Base-by-base conservation (phyloP, 768 basidiomycete genomes). In the Suillus sp. region DNA sequence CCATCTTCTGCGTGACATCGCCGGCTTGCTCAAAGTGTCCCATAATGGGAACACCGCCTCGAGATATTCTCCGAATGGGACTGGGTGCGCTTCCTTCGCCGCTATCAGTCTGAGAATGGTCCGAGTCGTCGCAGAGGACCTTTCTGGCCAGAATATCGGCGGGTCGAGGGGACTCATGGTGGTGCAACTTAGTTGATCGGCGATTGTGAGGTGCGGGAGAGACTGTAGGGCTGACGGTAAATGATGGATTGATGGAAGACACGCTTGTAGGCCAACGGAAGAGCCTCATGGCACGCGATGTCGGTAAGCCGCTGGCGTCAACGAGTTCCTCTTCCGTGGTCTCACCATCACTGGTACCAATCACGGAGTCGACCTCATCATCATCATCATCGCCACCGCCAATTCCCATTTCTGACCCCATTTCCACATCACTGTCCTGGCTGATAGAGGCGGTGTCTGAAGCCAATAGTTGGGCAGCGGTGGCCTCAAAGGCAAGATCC, bases 271-370 rank as follows among this genome's bases (percentile, higher is more conserved):
- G 92, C 66, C 87, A 83, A 68, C 79, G 84, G 79, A 92, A 90
- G 51, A 90, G 79, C 64, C 80, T 78, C 86, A 92, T 89, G 27
- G 90, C 89, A 61, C 85, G 86, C n/a, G 85, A 85, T 62, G 91
- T 93, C 32, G 87, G 89, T 7, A 91, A 78, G 61, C 88, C 86
- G 64, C 86, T 83, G 10, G 86, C 83, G 60, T 89, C 90, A n/a
- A 93, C 87, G 58, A 93, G 86, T 65, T 94, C 91, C 65, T 92
- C 90, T 70, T 93, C 92, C 1, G 92, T 93, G 4, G 91, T 91
- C 66, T 92, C 89, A 1, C 91, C 90, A 7, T 86, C 88, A 62
- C 78, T 83, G 43, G 81, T 84, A 53, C 78, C 83, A 62, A 84
- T 77, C 62, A 80, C 79, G 60, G 84, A 78, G 32, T 81, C 80